Evolutionary conservation across 2,329 filamentous ascomycete species (phyloP), one percentile per base, ranked within the genome.

Genomic region (Fusarium sp.): DNA sequence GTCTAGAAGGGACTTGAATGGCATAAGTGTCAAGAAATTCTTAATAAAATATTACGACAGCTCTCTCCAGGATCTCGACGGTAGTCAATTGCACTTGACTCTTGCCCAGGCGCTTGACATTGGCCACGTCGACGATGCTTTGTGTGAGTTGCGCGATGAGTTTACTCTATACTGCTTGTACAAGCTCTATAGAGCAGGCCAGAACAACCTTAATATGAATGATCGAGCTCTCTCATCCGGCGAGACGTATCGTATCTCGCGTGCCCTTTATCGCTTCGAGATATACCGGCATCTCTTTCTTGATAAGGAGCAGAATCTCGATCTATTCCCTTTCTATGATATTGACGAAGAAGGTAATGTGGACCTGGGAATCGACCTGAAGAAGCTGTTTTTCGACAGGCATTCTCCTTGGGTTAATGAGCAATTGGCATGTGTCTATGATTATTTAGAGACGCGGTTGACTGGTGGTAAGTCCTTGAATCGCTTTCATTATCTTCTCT

Each of bases 341-440:
- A 32, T 56, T 1, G 24, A 39, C 6, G 36, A 52, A 38, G 42
- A 39, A 9, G 29, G 55, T n/a, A 48, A 43, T 2, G 38, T 13
- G 4, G 34, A 42, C 9, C 41, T 22, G 1, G 47, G 53, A 4
- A 54, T 41, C 22, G 34, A 38, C 6, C 42, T 52, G 12, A 70
- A 70, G 45, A 64, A 56, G 36, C 24, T 69, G 3, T 70, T 70
- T 46, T 70, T 70, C 25, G 49, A 53, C 12, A 31, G 56, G 3
- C 58, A 67, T 43, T 69, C 67, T 3, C 63, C 65, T 4, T 69
- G 58, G 65, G 65, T 67, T 10, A 70, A 69, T 11, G 63, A 70
- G 51, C 63, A 70, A 43, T 42, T 67, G 39, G 58, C 53, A 6
- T 70, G 65, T 36, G 52, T 70, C 10, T 61, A 67, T 26, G 54